Base-by-base conservation (phyloP, 2,329 filamentous ascomycete species). In the Falciphora oryzae region DNA sequence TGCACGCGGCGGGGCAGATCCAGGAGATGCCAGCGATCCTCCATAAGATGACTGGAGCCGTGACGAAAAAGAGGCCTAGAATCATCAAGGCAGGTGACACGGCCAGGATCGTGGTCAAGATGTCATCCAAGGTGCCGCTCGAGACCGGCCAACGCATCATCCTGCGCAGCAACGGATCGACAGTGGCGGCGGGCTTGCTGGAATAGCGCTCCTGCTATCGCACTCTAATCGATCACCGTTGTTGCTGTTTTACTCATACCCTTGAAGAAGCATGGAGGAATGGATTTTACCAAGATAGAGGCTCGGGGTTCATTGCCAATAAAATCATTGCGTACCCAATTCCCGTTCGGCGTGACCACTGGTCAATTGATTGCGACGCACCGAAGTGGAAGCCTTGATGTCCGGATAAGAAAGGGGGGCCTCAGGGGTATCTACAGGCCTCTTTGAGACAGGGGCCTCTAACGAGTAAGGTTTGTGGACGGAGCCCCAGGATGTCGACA, bases 151-250 rank as follows among this genome's bases (percentile, higher is more conserved):
- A 89, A 68, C 84, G 92, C 69, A 86, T 99, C 59, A 91, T 98
- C 32, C 77, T 99, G 63, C 83, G 95, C 66, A 87, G 87, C 68
- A 87, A 87, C 63, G 95, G 95, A 1, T 85, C 89, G 69, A 98
- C 95, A 1, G 84, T 98, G 66, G 95, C 92, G 14, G 93, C 93
- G 53, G 95, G 95, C 2, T 78, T 97, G 68, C 77, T 98, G 70
- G 93, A 97, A 73, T 89, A 78, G 77, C 1, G 3, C 28, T 31
- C 32, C 10, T 53, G 1, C 22, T 53, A n/a, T 53, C 44, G 44
- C n/a, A 3, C 44, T 53, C 1, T 44, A 5, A 44, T 18, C 3
- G 4, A 44, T 16, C 38, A 4, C 18, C 16, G 5, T 44, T 32
- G 32, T 32, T 44, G 35, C 10, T 44, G 29, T 18, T 18, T 18